Base-by-base conservation (phyloP, 768 basidiomycete genomes). In the Termitomyces sp. region DNA sequence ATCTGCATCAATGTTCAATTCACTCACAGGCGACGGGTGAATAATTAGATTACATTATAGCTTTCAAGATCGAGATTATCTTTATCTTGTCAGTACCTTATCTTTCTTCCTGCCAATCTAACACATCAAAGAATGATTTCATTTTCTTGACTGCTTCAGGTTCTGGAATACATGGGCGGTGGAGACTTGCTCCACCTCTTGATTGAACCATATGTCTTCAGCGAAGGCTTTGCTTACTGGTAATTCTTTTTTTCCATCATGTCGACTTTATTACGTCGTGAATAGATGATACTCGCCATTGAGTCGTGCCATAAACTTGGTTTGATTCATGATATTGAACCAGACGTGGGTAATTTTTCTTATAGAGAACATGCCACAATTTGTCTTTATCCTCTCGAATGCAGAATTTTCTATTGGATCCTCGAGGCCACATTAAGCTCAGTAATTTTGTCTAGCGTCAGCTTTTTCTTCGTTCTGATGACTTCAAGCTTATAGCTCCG, bases 301-400 rank as follows among this genome's bases (percentile, higher is more conserved):
- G 90, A 95, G 71, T 89, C 88, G 61, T 95, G 93, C 71, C 95
- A 97, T 75, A 88, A 87, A 70, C 87, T 91, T 66, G 95, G 95
- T 11, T 98, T 95, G 76, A 97, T 98, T 68, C 85, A 96, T 61
- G 96, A 99, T 77, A 95, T 98, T 75, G 95, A 97, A 74, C 91
- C 94, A 66, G 92, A 95, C 74, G 89, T 91, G 71, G 70, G 85
- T 52, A 22, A 37, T 36, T 74, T 46, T 31, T 31, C 41, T 48
- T 52, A 57, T 39, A 58, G 52, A 67, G 60, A 60, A 60, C 37
- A 49, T 60, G 60, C 65, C 59, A 64, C 59, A 46, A 52, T 57
- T 62, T 41, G 59, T 48, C 18, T 54, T 58, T 42, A 57, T 68
- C 11, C n/a, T 30, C 36, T 60, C 51, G 57, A 64, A 60, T 33